Evolutionary conservation across 345 rosid species (phyloP).

Genomic region (Eucalyptus camaldulensis): DNA sequence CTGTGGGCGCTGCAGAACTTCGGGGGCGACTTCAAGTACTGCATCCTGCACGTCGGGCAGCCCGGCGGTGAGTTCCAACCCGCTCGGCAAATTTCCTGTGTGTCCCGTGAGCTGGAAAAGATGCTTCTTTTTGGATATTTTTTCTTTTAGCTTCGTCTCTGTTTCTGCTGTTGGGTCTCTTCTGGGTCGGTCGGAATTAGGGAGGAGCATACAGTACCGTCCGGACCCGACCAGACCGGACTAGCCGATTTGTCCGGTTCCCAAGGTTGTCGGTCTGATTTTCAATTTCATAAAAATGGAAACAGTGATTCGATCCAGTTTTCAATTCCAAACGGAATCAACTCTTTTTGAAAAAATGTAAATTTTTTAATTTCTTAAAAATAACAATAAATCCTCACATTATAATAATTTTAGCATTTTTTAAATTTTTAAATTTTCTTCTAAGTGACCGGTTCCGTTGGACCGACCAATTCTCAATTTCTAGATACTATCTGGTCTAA

Average conservation of each 20-base stretch:
- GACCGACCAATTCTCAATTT: fast-evolving
- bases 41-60: neutral
- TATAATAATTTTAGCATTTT: no score
- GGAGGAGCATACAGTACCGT: no score
- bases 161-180: neutral
- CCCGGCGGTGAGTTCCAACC: neutral
- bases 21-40: neutral
- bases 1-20: neutral
- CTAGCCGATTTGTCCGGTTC: no score
- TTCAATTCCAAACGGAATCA: fast-evolving
- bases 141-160: neutral
- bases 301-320: fast-evolving
- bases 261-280: fast-evolving
- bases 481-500: fast-evolving
- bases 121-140: neutral
- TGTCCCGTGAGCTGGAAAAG: neutral
- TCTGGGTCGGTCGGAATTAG: neutral
- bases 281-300: fast-evolving
- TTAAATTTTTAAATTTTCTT: no score
- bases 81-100: no score
- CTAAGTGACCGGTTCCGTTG: fast-evolving
- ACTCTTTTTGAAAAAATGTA: no score
- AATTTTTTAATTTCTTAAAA: no score
- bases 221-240: no score
- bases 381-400: no score